Conservation (phyloP, 495 filamentous ascomycete genomes). For the Chaetomium tenue region DNA sequence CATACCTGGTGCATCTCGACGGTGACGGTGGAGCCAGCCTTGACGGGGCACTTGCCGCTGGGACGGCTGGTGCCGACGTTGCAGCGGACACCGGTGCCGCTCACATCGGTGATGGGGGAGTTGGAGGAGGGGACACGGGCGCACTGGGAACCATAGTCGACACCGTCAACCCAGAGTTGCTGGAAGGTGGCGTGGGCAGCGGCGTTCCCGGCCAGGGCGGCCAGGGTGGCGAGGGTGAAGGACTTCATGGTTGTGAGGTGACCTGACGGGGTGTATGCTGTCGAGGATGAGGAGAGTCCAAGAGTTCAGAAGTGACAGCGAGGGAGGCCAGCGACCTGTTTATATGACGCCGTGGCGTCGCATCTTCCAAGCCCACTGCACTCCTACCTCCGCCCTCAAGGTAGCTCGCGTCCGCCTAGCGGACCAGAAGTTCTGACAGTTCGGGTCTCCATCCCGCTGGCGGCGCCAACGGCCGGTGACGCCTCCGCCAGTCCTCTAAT, state of each 20-base stretch:
- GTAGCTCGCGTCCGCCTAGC: not conserved
- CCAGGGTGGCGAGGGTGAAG: constrained; percentile 31
- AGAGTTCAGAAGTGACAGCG: not conserved
- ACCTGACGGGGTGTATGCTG: constrained; percentile 1
- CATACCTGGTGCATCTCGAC: constrained; percentile 55
- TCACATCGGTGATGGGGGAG: constrained; percentile 47
- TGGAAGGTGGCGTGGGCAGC: constrained; percentile 54
- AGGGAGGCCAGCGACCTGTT: constrained; percentile 1
- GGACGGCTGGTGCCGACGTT: constrained; percentile 41
- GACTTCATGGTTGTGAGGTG: constrained; percentile 42
- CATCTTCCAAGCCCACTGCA: not conserved
- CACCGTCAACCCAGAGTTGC: constrained; percentile 51
- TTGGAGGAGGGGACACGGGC: constrained; percentile 46
- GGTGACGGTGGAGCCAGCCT: constrained; percentile 48
- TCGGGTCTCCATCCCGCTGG: not conserved
- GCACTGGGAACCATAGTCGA: constrained; percentile 46
- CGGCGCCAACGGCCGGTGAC: not conserved
- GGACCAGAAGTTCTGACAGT: not conserved
- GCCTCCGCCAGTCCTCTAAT: constrained; percentile 18
- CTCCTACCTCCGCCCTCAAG: not conserved
- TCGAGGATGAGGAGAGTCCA: constrained; percentile 3
- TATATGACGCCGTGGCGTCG: constrained; percentile 12
- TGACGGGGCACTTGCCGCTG: constrained; percentile 45
- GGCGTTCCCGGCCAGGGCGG: constrained; percentile 38
- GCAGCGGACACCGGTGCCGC: constrained; percentile 41